Base-by-base conservation (phyloP, 2,329 filamentous ascomycete species). In the Cladosporium sp. region DNA sequence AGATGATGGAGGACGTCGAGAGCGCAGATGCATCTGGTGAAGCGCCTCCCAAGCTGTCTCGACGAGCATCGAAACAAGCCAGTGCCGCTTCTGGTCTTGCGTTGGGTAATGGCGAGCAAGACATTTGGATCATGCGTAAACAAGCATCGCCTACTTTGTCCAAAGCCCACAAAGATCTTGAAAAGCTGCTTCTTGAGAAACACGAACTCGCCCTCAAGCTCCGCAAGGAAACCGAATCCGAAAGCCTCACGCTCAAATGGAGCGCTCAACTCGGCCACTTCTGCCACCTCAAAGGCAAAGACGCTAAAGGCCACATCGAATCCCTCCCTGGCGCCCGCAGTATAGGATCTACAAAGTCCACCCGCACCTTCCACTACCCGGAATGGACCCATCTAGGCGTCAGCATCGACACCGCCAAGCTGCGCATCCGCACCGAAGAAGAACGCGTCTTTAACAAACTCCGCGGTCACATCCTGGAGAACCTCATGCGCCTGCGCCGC, bases 191-290 rank as follows among this genome's bases (percentile, higher is more conserved):
- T 2, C 65, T 77, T 2, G 82, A 88, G 61, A 94, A 90, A 68
- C 66, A 70, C 1, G 62, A 73, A 1, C 78, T 97, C 3, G 83
- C 82, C 9, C 77, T 83, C 17, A 74, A 75, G 4, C 79, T 97
- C 20, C 84, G 86, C 55, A 72, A 81, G 12, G 79, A 83, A 5
- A 80, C 93, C 43, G 73, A 75, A 61, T 66, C 60, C 68, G 75
- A 59, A 5, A 87, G 82, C 60, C 81, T 97, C 43, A 88, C 86
- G 0, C 82, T 99, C 19, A 89, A 88, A 67, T 97, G 92, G 89
- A 91, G 88, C 1, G 88, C 93, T 0, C 88, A 87, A 14, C 81
- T 96, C 1, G 93, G 94, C 8, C 90, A 99, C 72, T 89, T 96
- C 68, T 92, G 89, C 66, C 92, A 97, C 71, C 83, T 97, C 66